Evolutionary conservation across 163 green algal genomes (phyloP).

Genomic region (Scenedesmus sp.): DNA sequence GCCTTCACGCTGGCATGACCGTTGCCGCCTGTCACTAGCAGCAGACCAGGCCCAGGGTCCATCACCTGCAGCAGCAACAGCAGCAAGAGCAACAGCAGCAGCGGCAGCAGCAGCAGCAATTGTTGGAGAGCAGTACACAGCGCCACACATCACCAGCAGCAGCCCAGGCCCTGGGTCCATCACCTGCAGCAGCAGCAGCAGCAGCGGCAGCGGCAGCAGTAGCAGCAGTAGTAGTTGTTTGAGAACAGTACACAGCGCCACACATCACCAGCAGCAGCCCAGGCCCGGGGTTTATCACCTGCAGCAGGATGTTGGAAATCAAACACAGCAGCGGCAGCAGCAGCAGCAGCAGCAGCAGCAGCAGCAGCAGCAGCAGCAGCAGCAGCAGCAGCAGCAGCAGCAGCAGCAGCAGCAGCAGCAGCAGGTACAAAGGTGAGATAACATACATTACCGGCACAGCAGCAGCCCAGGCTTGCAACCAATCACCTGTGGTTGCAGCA

Average conservation of each 20-base stretch:
- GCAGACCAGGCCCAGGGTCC: slow-evolving; percentile 28
- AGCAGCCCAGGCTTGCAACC: not conserved
- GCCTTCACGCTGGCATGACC: slow-evolving; percentile 6
- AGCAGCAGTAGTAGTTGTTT: not conserved
- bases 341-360: slow-evolving; percentile 11
- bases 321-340: not conserved
- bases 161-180: not conserved
- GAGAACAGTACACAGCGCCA: not conserved
- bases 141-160: not conserved
- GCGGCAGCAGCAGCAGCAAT: not conserved
- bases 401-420: not conserved
- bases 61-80: slow-evolving; percentile 36
- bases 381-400: too few species aligned
- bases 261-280: not conserved
- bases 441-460: not conserved
- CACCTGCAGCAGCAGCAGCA: not conserved
- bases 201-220: not conserved
- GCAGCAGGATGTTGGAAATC: not conserved
- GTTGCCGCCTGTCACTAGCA: slow-evolving; percentile 17
- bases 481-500: not conserved
- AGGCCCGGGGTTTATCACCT: not conserved
- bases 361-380: too few species aligned
- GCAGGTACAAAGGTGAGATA: not conserved
- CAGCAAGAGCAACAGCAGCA: not conserved
- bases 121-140: not conserved